Evolutionary conservation across 2,329 filamentous ascomycete species (phyloP).

Genomic region (Alternaria triticina): DNA sequence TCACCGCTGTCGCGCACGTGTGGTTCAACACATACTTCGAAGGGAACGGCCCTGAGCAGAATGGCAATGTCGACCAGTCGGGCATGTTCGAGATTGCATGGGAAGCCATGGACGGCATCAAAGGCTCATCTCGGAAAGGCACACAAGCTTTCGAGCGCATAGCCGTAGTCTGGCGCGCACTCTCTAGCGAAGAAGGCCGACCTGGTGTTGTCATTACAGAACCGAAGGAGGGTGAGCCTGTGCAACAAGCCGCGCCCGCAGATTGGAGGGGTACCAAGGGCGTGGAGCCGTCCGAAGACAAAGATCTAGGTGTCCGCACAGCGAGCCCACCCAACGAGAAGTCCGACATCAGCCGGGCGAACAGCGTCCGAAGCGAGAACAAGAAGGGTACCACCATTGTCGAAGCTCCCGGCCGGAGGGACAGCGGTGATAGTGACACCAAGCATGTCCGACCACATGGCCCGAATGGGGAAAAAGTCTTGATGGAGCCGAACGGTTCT

Average conservation of each 20-base stretch:
- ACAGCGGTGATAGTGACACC: constrained; percentile 45
- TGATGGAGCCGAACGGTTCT: constrained; percentile 34
- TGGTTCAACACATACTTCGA: constrained; percentile 99
- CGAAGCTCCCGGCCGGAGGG: constrained; percentile 31
- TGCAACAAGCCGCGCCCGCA: constrained; percentile 72
- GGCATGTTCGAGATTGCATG: constrained; percentile 76
- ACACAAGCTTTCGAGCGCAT: constrained; percentile 80
- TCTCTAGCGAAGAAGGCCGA: constrained; percentile 41
- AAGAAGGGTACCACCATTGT: constrained; percentile 30
- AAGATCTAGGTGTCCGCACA: constrained; percentile 71
- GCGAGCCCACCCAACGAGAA: constrained; percentile 65
- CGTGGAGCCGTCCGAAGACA: constrained; percentile 57
- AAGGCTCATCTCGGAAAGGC: constrained; percentile 84
- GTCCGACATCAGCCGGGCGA: constrained; percentile 72
- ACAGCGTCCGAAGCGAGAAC: constrained; percentile 64
- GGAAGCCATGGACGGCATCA: constrained; percentile 90
- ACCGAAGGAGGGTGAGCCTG: constrained; percentile 69
- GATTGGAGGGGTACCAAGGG: constrained; percentile 72
- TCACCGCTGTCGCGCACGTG: constrained; percentile 89
- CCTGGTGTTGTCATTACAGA: constrained; percentile 63
- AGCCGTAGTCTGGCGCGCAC: constrained; percentile 79
- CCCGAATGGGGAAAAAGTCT: constrained; percentile 40
- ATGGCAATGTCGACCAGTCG: constrained; percentile 69
- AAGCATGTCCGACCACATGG: constrained; percentile 51
- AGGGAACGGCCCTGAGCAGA: constrained; percentile 73